Percentiles rank a stretch among this genome's conserved stretches.
Evolutionary conservation across 2,329 filamentous ascomycete genomes (phyloP).

Genomic region (Arthrinium phaeospermum): DNA sequence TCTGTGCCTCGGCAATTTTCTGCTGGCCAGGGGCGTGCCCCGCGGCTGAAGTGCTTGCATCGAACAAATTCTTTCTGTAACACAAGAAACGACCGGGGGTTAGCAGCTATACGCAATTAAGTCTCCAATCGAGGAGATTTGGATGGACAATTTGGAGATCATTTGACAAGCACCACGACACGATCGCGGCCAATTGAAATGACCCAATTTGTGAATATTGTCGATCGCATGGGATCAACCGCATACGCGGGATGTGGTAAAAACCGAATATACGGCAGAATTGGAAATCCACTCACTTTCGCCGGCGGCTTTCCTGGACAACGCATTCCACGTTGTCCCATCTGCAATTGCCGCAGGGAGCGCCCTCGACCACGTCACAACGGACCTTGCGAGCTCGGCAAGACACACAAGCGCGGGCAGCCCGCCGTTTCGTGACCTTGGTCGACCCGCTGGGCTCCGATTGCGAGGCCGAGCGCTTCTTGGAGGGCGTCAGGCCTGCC

Average conservation of each 20-base stretch:
- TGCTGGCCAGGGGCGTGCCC: constrained; percentile 33
- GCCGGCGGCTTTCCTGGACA: constrained; percentile 80
- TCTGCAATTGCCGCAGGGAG: constrained; percentile 86
- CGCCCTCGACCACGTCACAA: constrained; percentile 90
- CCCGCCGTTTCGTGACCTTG: constrained; percentile 75
- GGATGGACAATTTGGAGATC: constrained; percentile 10
- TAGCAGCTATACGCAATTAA: constrained; percentile 25
- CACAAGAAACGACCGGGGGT: constrained; percentile 31
- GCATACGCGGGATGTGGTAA: background rate
- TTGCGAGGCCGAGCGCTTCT: constrained; percentile 39
- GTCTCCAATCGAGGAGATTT: background rate
- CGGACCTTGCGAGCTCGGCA: constrained; percentile 90
- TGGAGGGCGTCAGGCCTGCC: constrained; percentile 22
- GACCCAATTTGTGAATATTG: constrained; percentile 1
- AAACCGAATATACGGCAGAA: background rate
- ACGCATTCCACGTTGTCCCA: constrained; percentile 80
- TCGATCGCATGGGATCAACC: constrained; percentile 7
- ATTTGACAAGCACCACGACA: background rate
- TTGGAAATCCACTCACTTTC: constrained; percentile 69
- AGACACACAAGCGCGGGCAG: constrained; percentile 89
- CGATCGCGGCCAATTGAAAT: constrained; percentile 1
- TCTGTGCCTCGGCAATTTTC: constrained; percentile 51
- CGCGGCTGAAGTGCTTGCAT: constrained; percentile 32
- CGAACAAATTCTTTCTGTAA: constrained; percentile 40
- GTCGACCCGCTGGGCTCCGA: constrained; percentile 42